These are phyloP conservation scores for Kodamaea suecica DNA, from an alignment of 1,139 yeast species.

Conservation along the genomic window DNA sequence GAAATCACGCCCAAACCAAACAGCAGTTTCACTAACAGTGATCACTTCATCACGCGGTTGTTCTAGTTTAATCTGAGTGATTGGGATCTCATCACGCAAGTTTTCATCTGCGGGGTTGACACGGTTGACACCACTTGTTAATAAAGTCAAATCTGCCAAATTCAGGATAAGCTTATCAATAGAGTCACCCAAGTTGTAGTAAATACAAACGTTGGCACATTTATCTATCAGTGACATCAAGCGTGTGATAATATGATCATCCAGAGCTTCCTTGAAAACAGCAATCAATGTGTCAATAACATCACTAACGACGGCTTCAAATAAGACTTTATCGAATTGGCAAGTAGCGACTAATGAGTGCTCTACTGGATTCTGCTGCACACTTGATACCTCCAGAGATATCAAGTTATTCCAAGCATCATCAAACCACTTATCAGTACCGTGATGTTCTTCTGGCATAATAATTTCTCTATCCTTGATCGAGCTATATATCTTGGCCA, in stretches of 20 bases:
- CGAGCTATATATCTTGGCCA: conserved; percentile 74
- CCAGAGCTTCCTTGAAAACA: conserved; percentile 84
- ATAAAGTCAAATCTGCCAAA: conserved; percentile 61
- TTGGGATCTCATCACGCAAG: conserved; percentile 45
- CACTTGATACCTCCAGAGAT: conserved; percentile 40
- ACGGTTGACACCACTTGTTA: conserved; percentile 25
- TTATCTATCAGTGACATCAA: conserved; percentile 87
- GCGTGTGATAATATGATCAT: conserved; percentile 83
- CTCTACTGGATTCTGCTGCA: conserved; percentile 16
- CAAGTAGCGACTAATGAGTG: conserved; percentile 25
- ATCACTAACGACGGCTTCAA: conserved; percentile 57
- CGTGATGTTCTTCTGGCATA: conserved; percentile 97
- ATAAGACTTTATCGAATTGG: conserved; percentile 67
- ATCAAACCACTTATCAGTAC: conserved; percentile 85
- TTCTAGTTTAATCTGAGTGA: conserved; percentile 48
- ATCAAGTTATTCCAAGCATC: conserved; percentile 88
- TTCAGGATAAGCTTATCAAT: conserved; percentile 64
- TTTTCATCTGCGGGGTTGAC: conserved; percentile 22
- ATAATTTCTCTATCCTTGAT: conserved; percentile 86
- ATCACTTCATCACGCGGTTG: conserved; percentile 49
- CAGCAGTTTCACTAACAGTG: conserved; percentile 77
- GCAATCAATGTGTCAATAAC: conserved; percentile 67
- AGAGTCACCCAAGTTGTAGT: conserved; percentile 53
- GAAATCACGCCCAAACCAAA: conserved; percentile 83
- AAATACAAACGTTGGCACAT: conserved; percentile 71